phyloP scores from a whole-genome alignment of 495 filamentous ascomycete species.

The Tuber aestivum region DNA sequence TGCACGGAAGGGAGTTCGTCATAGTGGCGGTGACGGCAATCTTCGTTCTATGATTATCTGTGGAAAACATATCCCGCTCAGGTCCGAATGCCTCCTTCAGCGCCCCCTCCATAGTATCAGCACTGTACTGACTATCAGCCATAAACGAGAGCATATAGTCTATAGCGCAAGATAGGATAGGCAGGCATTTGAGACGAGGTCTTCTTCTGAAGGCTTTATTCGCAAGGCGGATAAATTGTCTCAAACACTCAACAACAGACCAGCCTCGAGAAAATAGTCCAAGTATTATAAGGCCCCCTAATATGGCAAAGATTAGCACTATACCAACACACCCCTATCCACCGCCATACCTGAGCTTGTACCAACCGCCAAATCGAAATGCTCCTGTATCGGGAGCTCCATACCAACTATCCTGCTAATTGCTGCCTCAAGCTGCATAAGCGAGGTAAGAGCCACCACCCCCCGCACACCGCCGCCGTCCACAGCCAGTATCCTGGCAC shows the following conservation, averaged over 20 bases:
- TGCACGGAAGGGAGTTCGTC: constrained; percentile 24
- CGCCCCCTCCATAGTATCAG: constrained; percentile 19
- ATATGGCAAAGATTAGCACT: rapidly evolving
- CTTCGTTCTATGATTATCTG: not conserved
- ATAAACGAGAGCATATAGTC: constrained; percentile 20
- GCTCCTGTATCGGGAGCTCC: constrained; percentile 25
- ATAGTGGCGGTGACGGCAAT: constrained; percentile 33
- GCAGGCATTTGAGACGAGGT: constrained; percentile 5
- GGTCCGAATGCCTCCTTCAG: constrained; percentile 29
- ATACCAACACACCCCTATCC: too few relatives aligned
- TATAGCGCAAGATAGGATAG: constrained; percentile 14
- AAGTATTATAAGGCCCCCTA: constrained; percentile 23
- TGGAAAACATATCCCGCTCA: not conserved
- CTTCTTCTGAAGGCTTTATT: constrained; percentile 16
- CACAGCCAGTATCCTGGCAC: constrained; percentile 51
- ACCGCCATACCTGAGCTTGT: constrained; percentile 34
- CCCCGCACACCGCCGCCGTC: constrained; percentile 55
- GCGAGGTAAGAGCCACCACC: constrained; percentile 26
- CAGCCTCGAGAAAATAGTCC: constrained; percentile 28
- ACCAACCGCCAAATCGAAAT: constrained; percentile 33
- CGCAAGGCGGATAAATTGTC: constrained; percentile 25
- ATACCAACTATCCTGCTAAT: constrained; percentile 9
- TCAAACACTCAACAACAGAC: constrained; percentile 25
- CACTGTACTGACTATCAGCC: constrained; percentile 26
- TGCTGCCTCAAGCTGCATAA: constrained; percentile 26